Evolutionary conservation across 2,329 filamentous ascomycete genomes (phyloP).

Genomic region (Mariannaea sp.): DNA sequence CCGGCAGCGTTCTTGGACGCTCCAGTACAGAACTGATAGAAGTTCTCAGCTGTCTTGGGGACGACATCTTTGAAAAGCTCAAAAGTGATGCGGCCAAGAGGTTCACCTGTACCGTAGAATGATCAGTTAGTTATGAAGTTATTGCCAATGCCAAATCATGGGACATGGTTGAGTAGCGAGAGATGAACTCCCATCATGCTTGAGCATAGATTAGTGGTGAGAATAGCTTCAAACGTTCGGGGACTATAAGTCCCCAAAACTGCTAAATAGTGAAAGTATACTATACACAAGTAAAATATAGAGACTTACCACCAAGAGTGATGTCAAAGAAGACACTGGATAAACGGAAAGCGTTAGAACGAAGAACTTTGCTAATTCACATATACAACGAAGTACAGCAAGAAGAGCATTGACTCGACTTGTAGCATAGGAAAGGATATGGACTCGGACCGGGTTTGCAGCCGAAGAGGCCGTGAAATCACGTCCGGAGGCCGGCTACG

Average conservation of each 20-base stretch:
- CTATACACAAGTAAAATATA: no score
- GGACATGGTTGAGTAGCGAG: neutral
- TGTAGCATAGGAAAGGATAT: neutral
- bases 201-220: neutral
- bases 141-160: neutral
- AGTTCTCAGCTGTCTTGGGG: slow-evolving; percentile 92
- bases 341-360: slow-evolving; percentile 12
- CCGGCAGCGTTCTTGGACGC: slow-evolving; percentile 81
- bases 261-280: no score
- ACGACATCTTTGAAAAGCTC: slow-evolving; percentile 86
- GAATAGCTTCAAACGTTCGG: slow-evolving; percentile 12
- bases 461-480: neutral
- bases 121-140: neutral
- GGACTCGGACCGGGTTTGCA: slow-evolving; percentile 21
- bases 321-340: slow-evolving; percentile 74
- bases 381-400: slow-evolving; percentile 9
- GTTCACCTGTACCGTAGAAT: slow-evolving; percentile 66
- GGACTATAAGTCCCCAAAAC: neutral
- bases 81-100: slow-evolving; percentile 84
- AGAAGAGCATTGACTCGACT: neutral
- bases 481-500: neutral
- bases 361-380: slow-evolving; percentile 31
- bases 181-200: neutral
- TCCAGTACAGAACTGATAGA: slow-evolving; percentile 95
- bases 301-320: slow-evolving; percentile 69